These are phyloP conservation scores for Nakazawaea pomicola DNA, from an alignment of 805 yeast genomes.

Conservation along the genomic window DNA sequence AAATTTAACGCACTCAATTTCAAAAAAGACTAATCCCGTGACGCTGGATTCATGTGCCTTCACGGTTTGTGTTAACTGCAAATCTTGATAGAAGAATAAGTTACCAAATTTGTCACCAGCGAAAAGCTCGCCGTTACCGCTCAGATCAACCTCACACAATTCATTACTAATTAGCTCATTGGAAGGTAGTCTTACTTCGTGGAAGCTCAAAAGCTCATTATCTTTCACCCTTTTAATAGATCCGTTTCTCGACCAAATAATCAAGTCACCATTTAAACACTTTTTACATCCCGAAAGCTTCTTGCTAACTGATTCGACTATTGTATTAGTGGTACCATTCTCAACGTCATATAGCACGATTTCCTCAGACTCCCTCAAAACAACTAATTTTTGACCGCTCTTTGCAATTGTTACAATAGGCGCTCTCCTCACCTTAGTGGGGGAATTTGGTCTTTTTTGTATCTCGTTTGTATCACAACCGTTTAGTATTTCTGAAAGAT, in stretches of 20 bases:
- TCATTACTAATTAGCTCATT: conserved; percentile 34
- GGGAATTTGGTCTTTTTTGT: conserved; percentile 21
- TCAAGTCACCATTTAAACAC: conserved; percentile 24
- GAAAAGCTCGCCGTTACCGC: conserved; percentile 23
- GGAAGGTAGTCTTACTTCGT: conserved; percentile 18
- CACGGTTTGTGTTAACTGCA: conserved; percentile 21
- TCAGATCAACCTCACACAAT: conserved; percentile 36
- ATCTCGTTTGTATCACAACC: background rate
- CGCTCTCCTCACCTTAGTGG: conserved; percentile 22
- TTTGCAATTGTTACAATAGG: conserved; percentile 29
- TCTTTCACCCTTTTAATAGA: conserved; percentile 24
- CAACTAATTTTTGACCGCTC: conserved; percentile 27
- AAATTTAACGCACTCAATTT: conserved; percentile 23
- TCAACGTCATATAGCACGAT: conserved; percentile 25
- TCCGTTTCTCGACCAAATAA: conserved; percentile 41
- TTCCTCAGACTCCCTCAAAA: conserved; percentile 32
- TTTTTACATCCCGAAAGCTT: conserved; percentile 35
- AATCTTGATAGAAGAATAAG: conserved; percentile 19
- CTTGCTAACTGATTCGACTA: conserved; percentile 33
- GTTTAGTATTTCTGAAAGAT: no score
- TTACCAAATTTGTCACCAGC: conserved; percentile 49
- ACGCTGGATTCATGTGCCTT: conserved; percentile 50
- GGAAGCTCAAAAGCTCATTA: conserved; percentile 10
- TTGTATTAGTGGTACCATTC: conserved; percentile 10
- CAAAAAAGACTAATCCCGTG: conserved; percentile 38